Evolutionary conservation across 2,329 filamentous ascomycete species (phyloP).

Genomic region (Stylonectria norvegica): DNA sequence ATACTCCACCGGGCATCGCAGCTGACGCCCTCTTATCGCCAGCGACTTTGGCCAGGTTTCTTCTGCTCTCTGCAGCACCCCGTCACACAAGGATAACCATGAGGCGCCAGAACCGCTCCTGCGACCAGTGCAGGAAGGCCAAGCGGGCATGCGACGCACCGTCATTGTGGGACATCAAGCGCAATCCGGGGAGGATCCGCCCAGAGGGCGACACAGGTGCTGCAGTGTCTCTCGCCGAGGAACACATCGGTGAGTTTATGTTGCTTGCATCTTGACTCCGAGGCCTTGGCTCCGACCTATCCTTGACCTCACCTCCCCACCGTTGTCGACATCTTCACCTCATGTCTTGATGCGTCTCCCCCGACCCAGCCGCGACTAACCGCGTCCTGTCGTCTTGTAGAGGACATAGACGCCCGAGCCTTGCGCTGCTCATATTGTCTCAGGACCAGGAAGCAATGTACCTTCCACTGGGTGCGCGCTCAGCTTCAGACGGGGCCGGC

Average conservation of each 20-base stretch:
- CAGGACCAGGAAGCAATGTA: conserved; percentile 28
- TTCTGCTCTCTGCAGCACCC: not conserved
- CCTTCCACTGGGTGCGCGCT: conserved; percentile 27
- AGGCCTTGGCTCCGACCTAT: not conserved
- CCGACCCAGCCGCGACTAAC: conserved; percentile 18
- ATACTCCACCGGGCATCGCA: not conserved
- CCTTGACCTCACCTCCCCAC: not conserved
- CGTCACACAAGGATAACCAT: conserved; percentile 16
- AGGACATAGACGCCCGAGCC: conserved; percentile 27
- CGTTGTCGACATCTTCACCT: not conserved
- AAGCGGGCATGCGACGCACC: conserved; percentile 29
- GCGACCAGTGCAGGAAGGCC: conserved; percentile 29
- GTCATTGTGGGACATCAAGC: conserved; percentile 28
- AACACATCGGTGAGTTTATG: conserved; percentile 25
- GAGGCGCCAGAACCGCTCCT: conserved; percentile 29
- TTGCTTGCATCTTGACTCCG: not conserved
- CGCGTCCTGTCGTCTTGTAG: conserved; percentile 19
- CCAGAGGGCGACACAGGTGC: conserved; percentile 17
- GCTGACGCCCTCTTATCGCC: not conserved
- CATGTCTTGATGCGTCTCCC: not conserved
- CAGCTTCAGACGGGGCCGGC: conserved; percentile 26
- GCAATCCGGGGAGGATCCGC: conserved; percentile 25
- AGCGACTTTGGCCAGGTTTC: not conserved
- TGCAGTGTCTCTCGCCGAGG: conserved; percentile 24
- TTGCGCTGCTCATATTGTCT: conserved; percentile 28